Evolutionary conservation across 2,329 filamentous ascomycete species (phyloP), one percentile per base, ranked within the genome.

Genomic region (Clonostachys solani): DNA sequence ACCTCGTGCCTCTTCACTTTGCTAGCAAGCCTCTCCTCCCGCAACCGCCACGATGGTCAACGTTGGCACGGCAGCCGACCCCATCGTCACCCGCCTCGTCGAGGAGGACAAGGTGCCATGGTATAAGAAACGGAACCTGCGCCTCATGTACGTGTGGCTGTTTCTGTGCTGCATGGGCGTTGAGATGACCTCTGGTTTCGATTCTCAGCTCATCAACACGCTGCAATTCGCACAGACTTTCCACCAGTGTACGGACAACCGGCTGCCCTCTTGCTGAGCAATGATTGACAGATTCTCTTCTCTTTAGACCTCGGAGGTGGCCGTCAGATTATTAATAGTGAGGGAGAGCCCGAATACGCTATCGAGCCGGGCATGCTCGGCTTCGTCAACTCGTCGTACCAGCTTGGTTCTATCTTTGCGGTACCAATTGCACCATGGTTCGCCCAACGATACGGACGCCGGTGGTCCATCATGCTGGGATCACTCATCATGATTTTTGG

Each of bases 121-220:
- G 76, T 80, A 74, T 65, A 72, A 71, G 54, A 81, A 81, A 55
- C 73, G 66, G 0, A 80, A 80, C 50, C 64, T 81, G 33, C 67
- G 77, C 40, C 49, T 56, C 5, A 65, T 81, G 46, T 81, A 81
- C 54, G 54, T 80, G 4, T 59, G 72, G 46, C 65, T 81, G 45
- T 74, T 81, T 40, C 68, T 73, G 12, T 74, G 73, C 42, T 78
- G 73, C 55, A 73, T 80, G 60, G 76, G 77, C 45, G 75, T 81
- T 17, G 77, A 81, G 59, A 77, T 78, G 50, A 80, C 77, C 0
- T 77, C 73, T 5, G 77, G 77, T 0, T 81, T 80, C 46, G 77
- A 81, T 54, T 75, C 71, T 5, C 75, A 63, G 47, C 52, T 63
- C n/a, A 62, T 63, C 55, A 71, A 70, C 51, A 68, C 66, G 1